A percentile compares a stretch with the other conserved stretches of the same genome.
phyloP scores from a whole-genome alignment of 2,329 filamentous ascomycete species.

The Sporothrix variecibatus region DNA sequence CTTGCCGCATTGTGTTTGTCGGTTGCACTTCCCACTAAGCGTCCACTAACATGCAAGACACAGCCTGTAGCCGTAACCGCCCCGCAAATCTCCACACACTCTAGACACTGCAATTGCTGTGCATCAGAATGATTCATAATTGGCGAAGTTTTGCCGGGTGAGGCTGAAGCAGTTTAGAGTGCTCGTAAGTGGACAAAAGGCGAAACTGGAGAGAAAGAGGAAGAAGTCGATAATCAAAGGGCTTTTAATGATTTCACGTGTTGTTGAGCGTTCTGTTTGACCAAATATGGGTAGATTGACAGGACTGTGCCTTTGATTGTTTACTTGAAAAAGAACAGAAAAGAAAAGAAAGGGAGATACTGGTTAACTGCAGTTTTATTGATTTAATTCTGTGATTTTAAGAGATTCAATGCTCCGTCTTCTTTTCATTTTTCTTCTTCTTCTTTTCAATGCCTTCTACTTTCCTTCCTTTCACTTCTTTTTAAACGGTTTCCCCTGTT shows the following conservation, averaged over 20 bases:
- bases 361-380: too few relatives aligned
- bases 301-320: neutral
- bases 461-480: too few relatives aligned
- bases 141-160: neutral
- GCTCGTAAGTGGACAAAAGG: neutral
- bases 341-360: too few relatives aligned
- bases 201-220: neutral
- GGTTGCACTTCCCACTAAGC: neutral
- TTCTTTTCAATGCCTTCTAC: too few relatives aligned
- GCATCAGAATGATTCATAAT: slow-evolving; percentile 1
- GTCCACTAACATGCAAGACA: neutral
- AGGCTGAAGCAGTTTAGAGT: neutral
- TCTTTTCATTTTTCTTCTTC: too few relatives aligned
- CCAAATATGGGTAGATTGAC: neutral
- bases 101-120: neutral
- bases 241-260: neutral
- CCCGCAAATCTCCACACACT: neutral
- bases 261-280: neutral
- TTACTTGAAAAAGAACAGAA: neutral
- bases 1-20: neutral
- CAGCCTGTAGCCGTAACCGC: too few relatives aligned
- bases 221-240: neutral
- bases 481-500: too few relatives aligned
- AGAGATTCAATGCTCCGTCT: too few relatives aligned
- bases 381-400: too few relatives aligned